Conservation (phyloP, 805 yeast genomes). For the Saccharomycodes ludwigii region DNA sequence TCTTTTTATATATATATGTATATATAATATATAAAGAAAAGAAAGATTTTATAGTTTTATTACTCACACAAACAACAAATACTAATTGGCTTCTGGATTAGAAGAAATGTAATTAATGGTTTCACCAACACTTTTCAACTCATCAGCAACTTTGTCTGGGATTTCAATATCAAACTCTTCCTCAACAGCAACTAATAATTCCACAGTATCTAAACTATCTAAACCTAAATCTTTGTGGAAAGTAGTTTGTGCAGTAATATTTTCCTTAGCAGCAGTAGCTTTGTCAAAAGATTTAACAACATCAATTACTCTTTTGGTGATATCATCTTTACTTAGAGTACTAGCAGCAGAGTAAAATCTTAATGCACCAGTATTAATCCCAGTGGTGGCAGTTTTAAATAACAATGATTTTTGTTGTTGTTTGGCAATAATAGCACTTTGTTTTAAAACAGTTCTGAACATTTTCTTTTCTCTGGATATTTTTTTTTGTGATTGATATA, state of each 20-base stretch:
- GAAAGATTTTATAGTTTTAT: neutral
- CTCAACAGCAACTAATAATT: conserved; percentile 90
- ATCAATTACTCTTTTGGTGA: conserved; percentile 67
- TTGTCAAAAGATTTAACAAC: conserved; percentile 60
- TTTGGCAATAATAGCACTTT: conserved; percentile 27
- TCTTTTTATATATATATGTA: too few species aligned
- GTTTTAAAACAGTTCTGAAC: conserved; percentile 38
- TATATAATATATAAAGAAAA: too few species aligned
- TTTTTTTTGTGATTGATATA: neutral
- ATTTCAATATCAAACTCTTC: conserved; percentile 78
- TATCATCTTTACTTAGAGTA: conserved; percentile 63
- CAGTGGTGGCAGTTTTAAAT: conserved; percentile 15
- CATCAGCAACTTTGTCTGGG: conserved; percentile 87
- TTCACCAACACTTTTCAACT: conserved; percentile 85
- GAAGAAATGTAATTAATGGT: conserved; percentile 77
- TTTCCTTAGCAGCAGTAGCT: conserved; percentile 33
- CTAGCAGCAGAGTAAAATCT: conserved; percentile 50
- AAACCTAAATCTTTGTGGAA: conserved; percentile 46
- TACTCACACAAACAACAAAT: neutral
- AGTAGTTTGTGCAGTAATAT: conserved; percentile 27
- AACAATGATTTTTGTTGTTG: conserved; percentile 22
- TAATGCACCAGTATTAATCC: conserved; percentile 10
- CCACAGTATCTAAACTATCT: conserved; percentile 89
- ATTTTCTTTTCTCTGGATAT: conserved; percentile 16
- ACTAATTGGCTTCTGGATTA: conserved; percentile 37